Evolutionary conservation across 2,329 filamentous ascomycete species (phyloP), one percentile per base, ranked within the genome.

Genomic region (Neodidymelliopsis sp.): DNA sequence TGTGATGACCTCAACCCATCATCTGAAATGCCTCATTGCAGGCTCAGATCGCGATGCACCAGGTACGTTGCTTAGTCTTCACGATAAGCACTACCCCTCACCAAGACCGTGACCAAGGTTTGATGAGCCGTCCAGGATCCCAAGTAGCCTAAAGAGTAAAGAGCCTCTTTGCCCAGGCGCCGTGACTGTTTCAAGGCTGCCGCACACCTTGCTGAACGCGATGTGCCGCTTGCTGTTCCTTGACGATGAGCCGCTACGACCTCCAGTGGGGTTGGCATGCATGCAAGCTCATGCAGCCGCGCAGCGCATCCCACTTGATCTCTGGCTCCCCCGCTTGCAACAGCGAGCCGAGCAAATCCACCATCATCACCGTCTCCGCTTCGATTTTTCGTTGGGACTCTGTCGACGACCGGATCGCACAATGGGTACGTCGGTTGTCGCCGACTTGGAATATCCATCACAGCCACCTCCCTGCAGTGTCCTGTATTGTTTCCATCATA

Each of bases 391-490:
- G 47, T 45, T 50, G 35, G 25, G 40, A 41, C 23, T 16, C 23
- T 8, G 11, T 45, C n/a, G 19, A 36, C 29, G 10, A 29, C 12
- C 29, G 19, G 19, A 45, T 27, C 29, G 40, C 30, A 36, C 35
- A 27, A 29, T 39, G 41, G 11, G 34, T 33, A 36, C 23, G 18
- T 49, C 39, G 34, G 35, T 37, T 29, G 13, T 52, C 43, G 53
- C 54, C 48, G 49, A 52, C 36, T 8, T 37, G 28, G 31, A 36
- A 36, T 8, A 20, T 31, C 24, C 34, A 29, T 27, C 46, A 54
- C 53, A 55, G 57, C 55, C 59, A 60, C 56, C 57, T 62, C 59
- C 60, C 60, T 55, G 47, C 29, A 49, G 41, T 50, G 23, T 12
- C 42, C 40, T 13, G 20, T 36, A 49, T 37, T 33, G 24, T 47